Evolutionary conservation across 257 asterid species (phyloP).

Genomic region (Euphrasia confusa): DNA sequence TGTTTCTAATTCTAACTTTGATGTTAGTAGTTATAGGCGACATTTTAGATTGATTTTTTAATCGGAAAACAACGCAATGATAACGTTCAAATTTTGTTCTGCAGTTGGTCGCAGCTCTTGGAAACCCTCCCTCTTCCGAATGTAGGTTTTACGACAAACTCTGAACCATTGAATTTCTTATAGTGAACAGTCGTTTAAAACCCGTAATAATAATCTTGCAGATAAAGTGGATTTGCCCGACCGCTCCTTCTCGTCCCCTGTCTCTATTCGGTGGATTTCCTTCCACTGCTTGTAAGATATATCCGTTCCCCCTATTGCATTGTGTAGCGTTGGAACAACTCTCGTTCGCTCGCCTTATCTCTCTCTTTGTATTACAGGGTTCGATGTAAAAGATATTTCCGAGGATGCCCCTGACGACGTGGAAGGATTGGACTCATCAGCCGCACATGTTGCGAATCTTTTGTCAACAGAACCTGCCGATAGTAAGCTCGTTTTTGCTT

Average conservation of each 20-base stretch:
- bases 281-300: constrained; percentile 70
- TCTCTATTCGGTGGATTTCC: constrained; percentile 80
- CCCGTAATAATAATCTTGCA: constrained; percentile 29
- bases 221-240: constrained; percentile 92
- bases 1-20: neutral
- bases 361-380: constrained; percentile 42
- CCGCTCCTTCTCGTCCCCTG: constrained; percentile 81
- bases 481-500: constrained; percentile 30
- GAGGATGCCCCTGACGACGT: constrained; percentile 63
- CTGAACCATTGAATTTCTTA: neutral
- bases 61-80: constrained; percentile 9
- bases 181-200: constrained; percentile 2
- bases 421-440: constrained; percentile 74
- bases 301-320: constrained; percentile 1
- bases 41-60: neutral
- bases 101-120: constrained; percentile 79
- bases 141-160: constrained; percentile 31
- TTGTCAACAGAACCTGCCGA: constrained; percentile 71
- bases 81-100: constrained; percentile 21
- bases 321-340: too few relatives aligned
- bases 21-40: neutral
- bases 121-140: constrained; percentile 75
- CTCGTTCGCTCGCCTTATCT: neutral
- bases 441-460: constrained; percentile 76
- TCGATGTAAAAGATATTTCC: constrained; percentile 64